phyloP scores from a whole-genome alignment of 176 grass and related monocot species.

The Aegilops sharonensis region DNA sequence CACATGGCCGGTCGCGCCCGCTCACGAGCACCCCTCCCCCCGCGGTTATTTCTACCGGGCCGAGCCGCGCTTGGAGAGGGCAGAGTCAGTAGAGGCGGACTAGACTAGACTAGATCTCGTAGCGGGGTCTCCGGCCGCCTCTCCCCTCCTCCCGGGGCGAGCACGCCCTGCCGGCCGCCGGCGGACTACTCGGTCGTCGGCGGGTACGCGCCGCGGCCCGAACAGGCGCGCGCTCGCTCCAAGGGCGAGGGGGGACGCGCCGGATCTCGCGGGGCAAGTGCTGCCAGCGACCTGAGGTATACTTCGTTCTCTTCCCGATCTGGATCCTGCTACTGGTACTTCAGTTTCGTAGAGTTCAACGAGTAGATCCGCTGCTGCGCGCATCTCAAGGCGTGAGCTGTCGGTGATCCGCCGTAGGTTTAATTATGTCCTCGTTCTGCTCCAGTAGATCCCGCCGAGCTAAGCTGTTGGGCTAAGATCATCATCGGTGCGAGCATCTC shows the following conservation, averaged over 20 bases:
- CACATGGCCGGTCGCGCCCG: background rate
- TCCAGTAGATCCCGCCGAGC: no score
- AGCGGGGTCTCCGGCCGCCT: background rate
- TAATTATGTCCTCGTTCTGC: no score
- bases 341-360: background rate
- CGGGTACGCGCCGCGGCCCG: background rate
- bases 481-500: background rate
- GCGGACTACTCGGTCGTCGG: background rate
- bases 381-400: background rate
- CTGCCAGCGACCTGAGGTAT: background rate
- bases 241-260: background rate
- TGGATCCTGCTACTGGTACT: background rate
- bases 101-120: background rate
- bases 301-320: background rate
- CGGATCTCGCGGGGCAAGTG: background rate
- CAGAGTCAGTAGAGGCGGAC: background rate
- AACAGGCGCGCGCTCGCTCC: background rate
- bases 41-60: background rate
- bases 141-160: background rate
- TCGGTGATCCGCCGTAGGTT: background rate
- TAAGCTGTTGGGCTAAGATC: no score
- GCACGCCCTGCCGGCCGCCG: background rate
- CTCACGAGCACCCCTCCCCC: no score
- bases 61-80: background rate
- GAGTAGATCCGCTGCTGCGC: background rate